phyloP scores from a whole-genome alignment of 1,284 basidiomycete genomes.

The Ceratobasidium sp. region DNA sequence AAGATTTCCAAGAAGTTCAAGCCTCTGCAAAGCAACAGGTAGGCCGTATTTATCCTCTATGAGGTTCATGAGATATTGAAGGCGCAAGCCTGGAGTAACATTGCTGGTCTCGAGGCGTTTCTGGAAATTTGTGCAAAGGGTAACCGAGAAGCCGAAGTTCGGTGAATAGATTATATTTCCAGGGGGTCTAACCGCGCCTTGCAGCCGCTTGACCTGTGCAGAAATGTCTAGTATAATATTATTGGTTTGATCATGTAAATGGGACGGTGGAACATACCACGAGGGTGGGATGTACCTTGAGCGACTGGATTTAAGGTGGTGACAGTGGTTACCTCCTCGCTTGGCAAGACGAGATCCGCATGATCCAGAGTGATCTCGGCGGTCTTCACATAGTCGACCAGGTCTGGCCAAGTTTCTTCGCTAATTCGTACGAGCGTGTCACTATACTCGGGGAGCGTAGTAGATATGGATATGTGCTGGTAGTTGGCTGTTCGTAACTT shows the following conservation, averaged over 20 bases:
- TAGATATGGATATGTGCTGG: background rate
- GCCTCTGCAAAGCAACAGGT: background rate
- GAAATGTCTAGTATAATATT: background rate
- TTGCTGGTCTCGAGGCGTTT: background rate
- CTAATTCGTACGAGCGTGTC: background rate
- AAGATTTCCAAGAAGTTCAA: background rate
- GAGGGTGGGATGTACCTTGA: background rate
- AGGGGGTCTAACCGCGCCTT: background rate
- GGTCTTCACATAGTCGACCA: background rate
- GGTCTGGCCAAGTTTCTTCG: slow-evolving; percentile 8
- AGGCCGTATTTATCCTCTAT: background rate
- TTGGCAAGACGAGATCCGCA: background rate
- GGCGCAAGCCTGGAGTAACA: background rate
- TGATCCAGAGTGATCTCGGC: background rate
- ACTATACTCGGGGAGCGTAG: background rate
- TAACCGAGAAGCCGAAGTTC: background rate
- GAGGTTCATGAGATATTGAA: background rate
- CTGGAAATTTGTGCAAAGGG: background rate
- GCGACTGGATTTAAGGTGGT: background rate
- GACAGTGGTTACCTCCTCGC: background rate
- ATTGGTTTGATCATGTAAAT: background rate
- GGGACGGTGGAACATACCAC: background rate
- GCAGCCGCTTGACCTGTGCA: no score
- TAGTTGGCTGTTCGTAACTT: background rate
- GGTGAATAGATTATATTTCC: background rate